Evolutionary conservation across 2,329 filamentous ascomycete genomes (phyloP).

Genomic region (Ascochyta rabiei): DNA sequence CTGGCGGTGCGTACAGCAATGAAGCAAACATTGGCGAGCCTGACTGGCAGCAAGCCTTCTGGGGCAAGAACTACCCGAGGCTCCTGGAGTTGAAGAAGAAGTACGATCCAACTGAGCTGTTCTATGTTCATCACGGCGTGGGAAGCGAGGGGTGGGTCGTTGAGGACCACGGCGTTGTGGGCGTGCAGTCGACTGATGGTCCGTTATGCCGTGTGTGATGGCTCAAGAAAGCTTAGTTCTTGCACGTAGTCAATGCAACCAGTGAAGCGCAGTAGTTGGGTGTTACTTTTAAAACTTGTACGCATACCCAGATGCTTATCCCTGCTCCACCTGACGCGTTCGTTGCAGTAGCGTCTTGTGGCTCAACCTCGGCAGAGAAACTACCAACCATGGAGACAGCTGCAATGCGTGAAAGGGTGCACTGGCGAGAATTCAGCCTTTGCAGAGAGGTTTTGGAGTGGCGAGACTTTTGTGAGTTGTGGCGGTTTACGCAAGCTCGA

Average conservation of each 20-base stretch:
- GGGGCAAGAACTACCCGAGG: conserved; percentile 43
- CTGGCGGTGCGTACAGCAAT: conserved; percentile 47
- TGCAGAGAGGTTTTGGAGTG: background rate
- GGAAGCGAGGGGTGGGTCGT: conserved; percentile 41
- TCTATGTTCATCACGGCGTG: conserved; percentile 42
- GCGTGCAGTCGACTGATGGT: conserved; percentile 40
- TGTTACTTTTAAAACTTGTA: background rate
- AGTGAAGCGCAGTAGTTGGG: background rate
- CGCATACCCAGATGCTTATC: background rate
- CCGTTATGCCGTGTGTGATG: conserved; percentile 32
- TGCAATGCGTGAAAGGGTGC: conserved; percentile 7
- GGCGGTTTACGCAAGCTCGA: background rate
- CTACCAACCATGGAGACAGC: background rate
- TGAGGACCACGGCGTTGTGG: conserved; percentile 35
- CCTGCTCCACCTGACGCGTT: background rate
- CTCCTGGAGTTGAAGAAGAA: conserved; percentile 38
- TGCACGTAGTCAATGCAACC: background rate
- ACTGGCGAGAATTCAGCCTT: background rate
- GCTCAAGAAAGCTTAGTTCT: background rate
- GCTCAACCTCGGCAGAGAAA: too few species aligned
- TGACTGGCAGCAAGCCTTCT: conserved; percentile 49
- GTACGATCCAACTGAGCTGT: conserved; percentile 40
- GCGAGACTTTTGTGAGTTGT: background rate
- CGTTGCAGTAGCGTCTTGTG: too few species aligned
- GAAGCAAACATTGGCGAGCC: conserved; percentile 51